phyloP scores from a whole-genome alignment of 345 rosid species.

The Mangifera indica region DNA sequence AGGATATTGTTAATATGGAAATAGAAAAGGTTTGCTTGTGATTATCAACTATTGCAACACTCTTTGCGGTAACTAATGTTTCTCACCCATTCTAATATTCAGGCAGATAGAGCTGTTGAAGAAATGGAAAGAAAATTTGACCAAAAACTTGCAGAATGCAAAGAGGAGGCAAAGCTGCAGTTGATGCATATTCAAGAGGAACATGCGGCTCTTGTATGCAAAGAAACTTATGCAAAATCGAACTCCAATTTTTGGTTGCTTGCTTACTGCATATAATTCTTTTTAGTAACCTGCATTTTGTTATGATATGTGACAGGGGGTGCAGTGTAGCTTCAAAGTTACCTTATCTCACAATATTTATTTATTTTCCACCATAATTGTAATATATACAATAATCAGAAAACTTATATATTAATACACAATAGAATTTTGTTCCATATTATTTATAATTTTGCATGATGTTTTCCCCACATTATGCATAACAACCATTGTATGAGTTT shows the following conservation, averaged over 20 bases:
- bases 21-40: slow-evolving; percentile 57
- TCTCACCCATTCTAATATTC: slow-evolving; percentile 33
- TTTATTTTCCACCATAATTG: not conserved
- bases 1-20: slow-evolving; percentile 53
- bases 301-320: not conserved
- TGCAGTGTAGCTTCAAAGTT: not conserved
- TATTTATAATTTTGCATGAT: not conserved
- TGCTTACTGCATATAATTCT: not conserved
- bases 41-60: slow-evolving; percentile 13
- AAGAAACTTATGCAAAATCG: slow-evolving; percentile 24
- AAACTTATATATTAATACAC: not conserved
- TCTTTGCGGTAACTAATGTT: slow-evolving; percentile 16
- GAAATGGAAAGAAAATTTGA: slow-evolving; percentile 56
- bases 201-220: slow-evolving; percentile 63
- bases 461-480: not conserved
- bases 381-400: not conserved
- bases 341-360: not conserved
- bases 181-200: slow-evolving; percentile 53
- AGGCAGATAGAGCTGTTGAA: slow-evolving; percentile 53
- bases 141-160: slow-evolving; percentile 48
- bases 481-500: not conserved
- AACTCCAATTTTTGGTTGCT: slow-evolving; percentile 17
- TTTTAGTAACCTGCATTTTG: not conserved
- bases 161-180: slow-evolving; percentile 56
- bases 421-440: not conserved